Base-by-base conservation (phyloP, 2,329 filamentous ascomycete genomes). In the Neonectria faginata region DNA sequence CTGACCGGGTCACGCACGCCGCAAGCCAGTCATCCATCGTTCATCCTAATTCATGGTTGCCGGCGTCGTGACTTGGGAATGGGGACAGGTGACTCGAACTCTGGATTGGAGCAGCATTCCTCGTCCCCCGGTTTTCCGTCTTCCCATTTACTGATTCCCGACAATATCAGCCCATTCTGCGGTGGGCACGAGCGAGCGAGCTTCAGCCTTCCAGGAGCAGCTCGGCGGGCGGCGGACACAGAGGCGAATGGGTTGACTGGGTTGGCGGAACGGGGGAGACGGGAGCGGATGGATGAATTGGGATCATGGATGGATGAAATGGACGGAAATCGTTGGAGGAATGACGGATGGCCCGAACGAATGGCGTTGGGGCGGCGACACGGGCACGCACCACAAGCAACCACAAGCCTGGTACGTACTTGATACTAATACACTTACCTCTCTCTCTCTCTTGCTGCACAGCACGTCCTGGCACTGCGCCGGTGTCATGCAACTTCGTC, bases 11-110 rank as follows among this genome's bases (percentile, higher is more conserved):
- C 65, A 72, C 67, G 62, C 62, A 69, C 52, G 41, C 67, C 60
- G 57, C 62, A 67, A 39, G 58, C 70, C 67, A 73, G 67, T 72
- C 70, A 70, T 57, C 56, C 65, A 66, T 57, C 56, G 50, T 70
- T 64, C 61, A 66, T 66, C 69, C 56, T 63, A 52, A 68, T 67
- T 63, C 52, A 63, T 64, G 68, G 69, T 63, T 64, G 60, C 64
- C 50, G 59, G 63, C 60, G 45, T 60, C 64, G 61, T 62, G 63
- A 65, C 62, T 60, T 62, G 57, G 58, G 60, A 47, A 68, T 68
- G 60, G 57, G 57, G 56, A 66, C 64, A 71, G 70, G 60, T 74
- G 71, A 74, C 57, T 27, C 50, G 25, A 64, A 54, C 44, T 48
- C 29, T 66, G 60, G 57, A 69, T 69, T 70, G 70, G 70, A 68